A percentile compares a stretch with the other conserved stretches of the same genome.
Evolutionary conservation across 2,329 filamentous ascomycete genomes (phyloP).

Genomic region (Aspergillus proliferans): DNA sequence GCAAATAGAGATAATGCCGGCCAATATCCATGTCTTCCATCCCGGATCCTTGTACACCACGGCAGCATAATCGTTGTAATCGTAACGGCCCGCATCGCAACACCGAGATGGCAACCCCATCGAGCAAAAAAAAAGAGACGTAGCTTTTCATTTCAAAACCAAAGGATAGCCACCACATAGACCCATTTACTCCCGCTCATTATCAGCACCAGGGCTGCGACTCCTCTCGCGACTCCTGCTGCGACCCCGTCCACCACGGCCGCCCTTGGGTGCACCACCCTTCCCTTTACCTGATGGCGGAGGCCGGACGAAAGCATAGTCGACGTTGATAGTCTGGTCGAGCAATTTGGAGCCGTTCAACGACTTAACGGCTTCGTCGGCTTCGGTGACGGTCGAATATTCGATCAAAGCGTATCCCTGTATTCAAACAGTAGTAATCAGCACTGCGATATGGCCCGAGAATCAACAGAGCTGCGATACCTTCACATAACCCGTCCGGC

Average conservation of each 20-base stretch:
- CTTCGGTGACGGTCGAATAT: slow-evolving; percentile 58
- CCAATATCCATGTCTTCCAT: slow-evolving; percentile 1
- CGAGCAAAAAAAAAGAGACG: no score
- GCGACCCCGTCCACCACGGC: slow-evolving; percentile 33
- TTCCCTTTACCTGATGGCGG: slow-evolving; percentile 43
- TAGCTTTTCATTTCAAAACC: not conserved
- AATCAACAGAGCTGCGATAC: slow-evolving; percentile 32
- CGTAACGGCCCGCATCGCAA: no score
- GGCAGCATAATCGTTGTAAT: not conserved
- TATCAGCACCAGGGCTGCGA: slow-evolving; percentile 38
- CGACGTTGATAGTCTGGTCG: slow-evolving; percentile 59
- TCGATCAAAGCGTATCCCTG: slow-evolving; percentile 63
- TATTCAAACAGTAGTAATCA: not conserved
- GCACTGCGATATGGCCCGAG: not conserved
- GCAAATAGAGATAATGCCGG: slow-evolving; percentile 17
- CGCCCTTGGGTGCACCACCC: slow-evolving; percentile 35
- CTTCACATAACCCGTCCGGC: slow-evolving; percentile 63
- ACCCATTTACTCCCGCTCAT: slow-evolving; percentile 24
- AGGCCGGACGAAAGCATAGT: slow-evolving; percentile 62
- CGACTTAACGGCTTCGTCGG: slow-evolving; percentile 56
- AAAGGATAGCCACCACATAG: not conserved
- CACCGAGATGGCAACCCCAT: no score
- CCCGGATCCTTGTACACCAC: not conserved
- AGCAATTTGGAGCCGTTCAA: slow-evolving; percentile 57
- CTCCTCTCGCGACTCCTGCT: slow-evolving; percentile 42